Evolutionary conservation across 257 asterid species (phyloP).

Genomic region (Nicotiana knightiana): DNA sequence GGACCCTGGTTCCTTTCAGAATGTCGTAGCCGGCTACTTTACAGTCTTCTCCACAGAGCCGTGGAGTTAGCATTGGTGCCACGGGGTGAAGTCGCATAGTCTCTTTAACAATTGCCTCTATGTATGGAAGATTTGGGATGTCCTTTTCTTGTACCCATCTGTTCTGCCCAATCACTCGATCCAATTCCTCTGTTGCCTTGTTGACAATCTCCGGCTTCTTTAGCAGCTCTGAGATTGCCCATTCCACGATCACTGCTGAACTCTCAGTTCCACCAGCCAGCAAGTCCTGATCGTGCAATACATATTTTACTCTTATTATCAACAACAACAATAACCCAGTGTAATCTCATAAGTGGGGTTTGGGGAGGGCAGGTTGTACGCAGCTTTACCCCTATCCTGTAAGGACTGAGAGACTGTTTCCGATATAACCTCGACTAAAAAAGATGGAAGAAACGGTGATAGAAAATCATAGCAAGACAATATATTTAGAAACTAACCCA

Average conservation of each 20-base stretch:
- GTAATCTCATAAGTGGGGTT: too few species aligned
- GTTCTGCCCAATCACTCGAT: slow-evolving; percentile 45
- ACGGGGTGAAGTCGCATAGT: slow-evolving; percentile 39
- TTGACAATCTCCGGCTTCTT: slow-evolving; percentile 51
- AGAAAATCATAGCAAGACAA: too few species aligned
- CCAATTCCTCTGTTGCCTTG: slow-evolving; percentile 60
- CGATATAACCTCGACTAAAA: too few species aligned
- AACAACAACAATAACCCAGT: too few species aligned
- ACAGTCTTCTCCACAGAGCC: slow-evolving; percentile 51
- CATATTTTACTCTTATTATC: background rate
- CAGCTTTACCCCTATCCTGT: too few species aligned
- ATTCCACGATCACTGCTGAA: slow-evolving; percentile 71
- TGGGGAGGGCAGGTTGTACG: too few species aligned
- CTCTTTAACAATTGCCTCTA: slow-evolving; percentile 32
- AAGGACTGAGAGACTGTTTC: too few species aligned
- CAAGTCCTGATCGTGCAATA: slow-evolving; percentile 40
- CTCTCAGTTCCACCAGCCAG: slow-evolving; percentile 85
- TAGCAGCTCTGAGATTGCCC: slow-evolving; percentile 77
- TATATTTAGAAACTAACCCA: too few species aligned
- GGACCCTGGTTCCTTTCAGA: slow-evolving; percentile 24
- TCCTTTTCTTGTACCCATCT: slow-evolving; percentile 45
- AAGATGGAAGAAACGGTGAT: too few species aligned
- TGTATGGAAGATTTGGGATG: slow-evolving; percentile 24
- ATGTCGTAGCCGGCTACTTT: slow-evolving; percentile 41
- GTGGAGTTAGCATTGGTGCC: slow-evolving; percentile 65